Base-by-base conservation (phyloP, 169 alveolate genomes). In the Plasmodium gonderi region DNA sequence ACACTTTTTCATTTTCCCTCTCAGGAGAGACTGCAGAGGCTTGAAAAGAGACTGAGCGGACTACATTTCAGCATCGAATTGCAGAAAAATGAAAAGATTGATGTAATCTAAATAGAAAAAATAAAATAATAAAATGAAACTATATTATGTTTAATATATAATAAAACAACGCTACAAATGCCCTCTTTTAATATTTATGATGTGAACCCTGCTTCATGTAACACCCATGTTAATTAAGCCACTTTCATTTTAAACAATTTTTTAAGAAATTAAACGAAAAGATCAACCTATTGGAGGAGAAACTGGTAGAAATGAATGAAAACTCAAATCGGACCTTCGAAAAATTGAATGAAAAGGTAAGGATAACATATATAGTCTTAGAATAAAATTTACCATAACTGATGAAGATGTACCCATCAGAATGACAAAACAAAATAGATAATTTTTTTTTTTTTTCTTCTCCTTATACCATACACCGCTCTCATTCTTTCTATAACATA, bases 41-140 rank as follows among this genome's bases (percentile, higher is more conserved):
- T 83, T 64, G 92, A 83, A 44, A 83, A 83, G 64, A 69, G 92
- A 83, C 65, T 83, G 3, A 83, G 92, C 40, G 92, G 92, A 9
- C 75, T 83, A 83, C 92, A 83, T 40, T 83, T 83, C 44, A 69
- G 82, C 64, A 83, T 83, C 44, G 92, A 83, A 51, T 83, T 83
- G 54, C 92, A 83, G 64, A 83, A 83, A 83, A 83, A 83, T 83
- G 92, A 83, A 83, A 83, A 83, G 77, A 74, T 83, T 31, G 92
- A 83, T 9, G 92, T 83, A 83, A 83, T 72, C n/a, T 65, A 45
- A 83, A 69, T 33, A 49, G 20, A 31, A 77, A 76, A 40, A 5
- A 68, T 38, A 82, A 82, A 20, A 40, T 26, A 17, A 20, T 29
- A 80, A 33, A 29, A 83, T n/a, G 64, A 36, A 83, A 31, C 6